Evolutionary conservation across 352 stramenopile genomes (phyloP).

Genomic region (Globisporangium irregulare): DNA sequence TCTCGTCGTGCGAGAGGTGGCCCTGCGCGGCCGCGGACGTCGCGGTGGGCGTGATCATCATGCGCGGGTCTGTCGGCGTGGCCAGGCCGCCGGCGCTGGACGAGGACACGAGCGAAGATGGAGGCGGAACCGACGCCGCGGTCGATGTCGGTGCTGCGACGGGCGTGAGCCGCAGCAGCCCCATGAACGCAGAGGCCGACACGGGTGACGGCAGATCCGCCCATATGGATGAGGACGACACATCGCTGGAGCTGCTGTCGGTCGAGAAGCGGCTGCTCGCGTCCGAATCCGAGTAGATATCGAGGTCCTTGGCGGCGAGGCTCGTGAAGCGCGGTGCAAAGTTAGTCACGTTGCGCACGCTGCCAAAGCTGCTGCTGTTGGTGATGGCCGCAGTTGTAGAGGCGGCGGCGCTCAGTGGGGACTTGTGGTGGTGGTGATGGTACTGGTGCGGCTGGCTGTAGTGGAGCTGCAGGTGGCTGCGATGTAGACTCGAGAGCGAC

Average conservation of each 20-base stretch:
- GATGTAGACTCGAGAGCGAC: constrained; percentile 3
- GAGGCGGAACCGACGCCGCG: constrained; percentile 5
- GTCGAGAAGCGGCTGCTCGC: constrained; percentile 51
- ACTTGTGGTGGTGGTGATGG: constrained; percentile 8
- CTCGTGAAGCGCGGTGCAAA: constrained; percentile 22
- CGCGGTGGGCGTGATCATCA: constrained; percentile 11
- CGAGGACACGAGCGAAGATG: constrained; percentile 19
- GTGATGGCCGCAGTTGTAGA: not conserved
- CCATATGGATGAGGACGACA: constrained; percentile 60
- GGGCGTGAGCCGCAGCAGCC: constrained; percentile 11
- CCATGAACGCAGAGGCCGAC: constrained; percentile 17
- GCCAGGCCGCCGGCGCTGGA: not conserved
- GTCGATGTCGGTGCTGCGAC: constrained; percentile 13
- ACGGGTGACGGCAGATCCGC: constrained; percentile 36
- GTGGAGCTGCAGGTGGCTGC: constrained; percentile 15
- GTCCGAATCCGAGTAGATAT: constrained; percentile 73
- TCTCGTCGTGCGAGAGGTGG: constrained; percentile 77
- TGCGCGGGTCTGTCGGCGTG: constrained; percentile 9
- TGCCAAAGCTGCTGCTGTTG: constrained; percentile 2
- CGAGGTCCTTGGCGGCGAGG: constrained; percentile 35
- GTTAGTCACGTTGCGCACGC: constrained; percentile 17
- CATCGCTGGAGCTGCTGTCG: constrained; percentile 44
- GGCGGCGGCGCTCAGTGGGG: not conserved
- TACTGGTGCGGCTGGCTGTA: constrained; percentile 10
- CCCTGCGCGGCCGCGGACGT: constrained; percentile 19